These are phyloP conservation scores for Lecanicillium sp. DNA, from an alignment of 2,329 filamentous ascomycete species.

Conservation along the genomic window DNA sequence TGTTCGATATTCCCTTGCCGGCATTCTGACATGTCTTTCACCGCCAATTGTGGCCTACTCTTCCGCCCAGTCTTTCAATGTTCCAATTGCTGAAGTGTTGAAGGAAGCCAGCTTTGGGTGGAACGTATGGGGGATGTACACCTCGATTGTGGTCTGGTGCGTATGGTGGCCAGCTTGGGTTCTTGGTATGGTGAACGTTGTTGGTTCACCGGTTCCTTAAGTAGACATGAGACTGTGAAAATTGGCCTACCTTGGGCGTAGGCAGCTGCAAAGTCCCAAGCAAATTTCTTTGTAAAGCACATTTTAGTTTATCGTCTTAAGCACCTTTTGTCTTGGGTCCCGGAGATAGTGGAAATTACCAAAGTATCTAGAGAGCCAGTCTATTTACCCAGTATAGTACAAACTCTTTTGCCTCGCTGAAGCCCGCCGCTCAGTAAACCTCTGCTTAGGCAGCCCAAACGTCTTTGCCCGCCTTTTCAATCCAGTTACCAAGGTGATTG, in stretches of 20 bases:
- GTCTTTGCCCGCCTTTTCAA: slow-evolving; percentile 86
- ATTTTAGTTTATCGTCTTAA: too few species aligned
- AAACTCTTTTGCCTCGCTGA: slow-evolving; percentile 5
- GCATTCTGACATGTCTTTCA: slow-evolving; percentile 50
- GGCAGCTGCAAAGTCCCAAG: too few species aligned
- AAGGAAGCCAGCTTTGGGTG: slow-evolving; percentile 74
- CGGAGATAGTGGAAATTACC: too few species aligned
- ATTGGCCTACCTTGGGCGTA: too few species aligned
- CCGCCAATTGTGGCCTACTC: slow-evolving; percentile 49
- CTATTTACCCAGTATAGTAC: background rate
- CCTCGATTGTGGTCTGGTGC: slow-evolving; percentile 83
- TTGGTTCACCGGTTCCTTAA: slow-evolving; percentile 24
- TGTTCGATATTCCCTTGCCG: slow-evolving; percentile 32
- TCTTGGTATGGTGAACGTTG: slow-evolving; percentile 48
- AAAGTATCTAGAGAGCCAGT: background rate
- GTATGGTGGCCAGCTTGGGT: slow-evolving; percentile 95
- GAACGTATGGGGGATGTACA: slow-evolving; percentile 85
- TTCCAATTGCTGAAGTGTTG: slow-evolving; percentile 50
- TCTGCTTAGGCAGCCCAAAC: slow-evolving; percentile 78
- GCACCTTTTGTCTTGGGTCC: too few species aligned
- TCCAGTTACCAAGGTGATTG: slow-evolving; percentile 94
- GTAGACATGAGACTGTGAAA: too few species aligned
- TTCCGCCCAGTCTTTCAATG: slow-evolving; percentile 31
- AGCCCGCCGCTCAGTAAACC: background rate
- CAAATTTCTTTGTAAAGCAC: too few species aligned